Percentiles rank a stretch among this genome's conserved stretches.
phyloP scores from a whole-genome alignment of 2,329 filamentous ascomycete species.

The Venturia carpophila region DNA sequence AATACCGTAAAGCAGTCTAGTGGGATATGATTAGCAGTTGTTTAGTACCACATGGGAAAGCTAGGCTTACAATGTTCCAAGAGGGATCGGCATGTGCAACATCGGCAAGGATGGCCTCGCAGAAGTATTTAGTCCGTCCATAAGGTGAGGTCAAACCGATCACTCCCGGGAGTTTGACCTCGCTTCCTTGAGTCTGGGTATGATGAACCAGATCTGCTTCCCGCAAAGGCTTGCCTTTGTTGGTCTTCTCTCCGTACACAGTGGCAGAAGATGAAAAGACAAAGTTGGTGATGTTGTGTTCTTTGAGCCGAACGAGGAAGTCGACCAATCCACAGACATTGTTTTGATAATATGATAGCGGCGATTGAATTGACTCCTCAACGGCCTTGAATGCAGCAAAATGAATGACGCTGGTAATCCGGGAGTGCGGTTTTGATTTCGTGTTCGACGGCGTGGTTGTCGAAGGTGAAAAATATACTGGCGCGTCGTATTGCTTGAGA shows the following conservation, averaged over 20 bases:
- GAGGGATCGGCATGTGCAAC: constrained; percentile 51
- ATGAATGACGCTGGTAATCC: constrained; percentile 56
- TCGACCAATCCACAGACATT: constrained; percentile 58
- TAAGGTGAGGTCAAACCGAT: constrained; percentile 57
- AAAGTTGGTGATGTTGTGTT: constrained; percentile 56
- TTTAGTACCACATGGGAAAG: too few relatives aligned
- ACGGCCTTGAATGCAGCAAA: constrained; percentile 63
- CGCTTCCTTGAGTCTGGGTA: constrained; percentile 21
- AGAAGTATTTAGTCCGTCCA: constrained; percentile 60
- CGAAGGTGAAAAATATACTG: constrained; percentile 5
- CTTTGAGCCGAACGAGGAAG: constrained; percentile 49
- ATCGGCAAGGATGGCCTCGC: constrained; percentile 58
- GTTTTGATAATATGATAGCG: constrained; percentile 59
- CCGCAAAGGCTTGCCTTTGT: constrained; percentile 42
- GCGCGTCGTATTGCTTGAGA: constrained; percentile 4
- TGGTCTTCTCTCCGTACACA: constrained; percentile 49
- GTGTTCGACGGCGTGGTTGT: neutral
- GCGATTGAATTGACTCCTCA: constrained; percentile 53
- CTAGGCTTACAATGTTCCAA: constrained; percentile 44
- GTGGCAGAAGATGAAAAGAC: constrained; percentile 62
- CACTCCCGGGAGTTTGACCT: constrained; percentile 42
- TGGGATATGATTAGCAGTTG: neutral
- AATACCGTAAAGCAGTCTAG: constrained; percentile 53
- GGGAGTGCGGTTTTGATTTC: neutral
- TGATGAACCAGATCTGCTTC: constrained; percentile 30